phyloP scores from a whole-genome alignment of 1,139 yeast species.

The Kodamaea sp. region DNA sequence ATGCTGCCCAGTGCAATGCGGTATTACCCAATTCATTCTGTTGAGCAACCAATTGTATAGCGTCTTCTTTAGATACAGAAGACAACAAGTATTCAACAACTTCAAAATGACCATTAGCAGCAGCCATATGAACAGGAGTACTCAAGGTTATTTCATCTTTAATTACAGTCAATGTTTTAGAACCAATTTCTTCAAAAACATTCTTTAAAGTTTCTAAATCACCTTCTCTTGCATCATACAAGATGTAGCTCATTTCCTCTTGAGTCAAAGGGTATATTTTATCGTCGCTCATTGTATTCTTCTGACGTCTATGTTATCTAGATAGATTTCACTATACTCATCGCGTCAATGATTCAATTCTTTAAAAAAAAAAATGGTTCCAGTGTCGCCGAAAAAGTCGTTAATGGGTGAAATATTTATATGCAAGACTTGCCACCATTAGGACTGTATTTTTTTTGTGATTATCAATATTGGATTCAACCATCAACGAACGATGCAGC shows the following conservation, averaged over 20 bases:
- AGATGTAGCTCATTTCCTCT: constrained; percentile 79
- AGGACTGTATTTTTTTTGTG: too few species aligned
- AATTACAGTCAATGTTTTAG: constrained; percentile 45
- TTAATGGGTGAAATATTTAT: too few species aligned
- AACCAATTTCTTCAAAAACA: constrained; percentile 62
- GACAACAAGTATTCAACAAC: constrained; percentile 59
- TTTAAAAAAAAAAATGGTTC: background rate
- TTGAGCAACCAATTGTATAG: constrained; percentile 46
- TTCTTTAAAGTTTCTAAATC: constrained; percentile 71
- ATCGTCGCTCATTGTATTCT: constrained; percentile 4
- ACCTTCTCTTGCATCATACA: constrained; percentile 83
- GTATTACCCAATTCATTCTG: constrained; percentile 85
- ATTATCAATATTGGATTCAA: background rate
- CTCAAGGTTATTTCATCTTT: constrained; percentile 63
- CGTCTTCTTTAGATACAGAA: constrained; percentile 43
- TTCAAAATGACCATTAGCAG: constrained; percentile 88
- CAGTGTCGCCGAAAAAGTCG: too few species aligned
- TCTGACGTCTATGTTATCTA: background rate
- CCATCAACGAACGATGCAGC: constrained; percentile 15
- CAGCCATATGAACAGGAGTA: constrained; percentile 90
- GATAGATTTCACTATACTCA: background rate
- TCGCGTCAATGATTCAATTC: constrained; percentile 1
- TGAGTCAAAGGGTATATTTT: constrained; percentile 37
- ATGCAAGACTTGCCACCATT: too few species aligned
- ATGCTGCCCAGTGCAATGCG: constrained; percentile 93